phyloP scores from a whole-genome alignment of 2,329 filamentous ascomycete species.

The Colletotrichum plurivorum region DNA sequence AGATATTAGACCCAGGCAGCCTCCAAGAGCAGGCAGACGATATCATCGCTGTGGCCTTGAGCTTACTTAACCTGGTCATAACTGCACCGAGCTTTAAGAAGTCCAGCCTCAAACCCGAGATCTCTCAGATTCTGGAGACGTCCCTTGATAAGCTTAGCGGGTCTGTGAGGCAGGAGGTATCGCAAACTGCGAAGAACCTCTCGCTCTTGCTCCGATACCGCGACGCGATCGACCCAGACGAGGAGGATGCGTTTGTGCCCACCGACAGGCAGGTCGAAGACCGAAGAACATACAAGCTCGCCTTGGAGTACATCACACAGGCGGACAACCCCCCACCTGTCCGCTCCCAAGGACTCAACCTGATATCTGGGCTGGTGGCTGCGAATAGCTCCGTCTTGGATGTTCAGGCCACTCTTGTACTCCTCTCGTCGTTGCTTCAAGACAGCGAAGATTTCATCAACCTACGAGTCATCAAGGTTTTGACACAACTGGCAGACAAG shows the following conservation, averaged over 20 bases:
- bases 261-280: constrained; percentile 70
- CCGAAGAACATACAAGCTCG: constrained; percentile 72
- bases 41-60: constrained; percentile 67
- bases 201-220: constrained; percentile 69
- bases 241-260: constrained; percentile 53
- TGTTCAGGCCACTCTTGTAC: constrained; percentile 73
- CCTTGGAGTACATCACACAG: constrained; percentile 74
- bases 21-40: constrained; percentile 61
- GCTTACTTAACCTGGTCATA: constrained; percentile 72
- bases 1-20: constrained; percentile 68
- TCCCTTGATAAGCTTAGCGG: constrained; percentile 62
- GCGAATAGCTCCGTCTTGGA: constrained; percentile 72
- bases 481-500: constrained; percentile 71
- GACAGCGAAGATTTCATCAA: constrained; percentile 82
- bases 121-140: constrained; percentile 62
- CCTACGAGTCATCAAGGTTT: constrained; percentile 75
- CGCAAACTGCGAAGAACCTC: constrained; percentile 70
- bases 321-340: constrained; percentile 75
- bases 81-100: constrained; percentile 70
- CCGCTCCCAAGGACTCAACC: constrained; percentile 74
- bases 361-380: constrained; percentile 71
- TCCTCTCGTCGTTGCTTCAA: constrained; percentile 74
- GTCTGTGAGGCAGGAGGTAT: constrained; percentile 56
- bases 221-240: constrained; percentile 64
- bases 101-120: constrained; percentile 57